Conservation (phyloP, 208 protist genomes). For the Leishmania amazonensis region DNA sequence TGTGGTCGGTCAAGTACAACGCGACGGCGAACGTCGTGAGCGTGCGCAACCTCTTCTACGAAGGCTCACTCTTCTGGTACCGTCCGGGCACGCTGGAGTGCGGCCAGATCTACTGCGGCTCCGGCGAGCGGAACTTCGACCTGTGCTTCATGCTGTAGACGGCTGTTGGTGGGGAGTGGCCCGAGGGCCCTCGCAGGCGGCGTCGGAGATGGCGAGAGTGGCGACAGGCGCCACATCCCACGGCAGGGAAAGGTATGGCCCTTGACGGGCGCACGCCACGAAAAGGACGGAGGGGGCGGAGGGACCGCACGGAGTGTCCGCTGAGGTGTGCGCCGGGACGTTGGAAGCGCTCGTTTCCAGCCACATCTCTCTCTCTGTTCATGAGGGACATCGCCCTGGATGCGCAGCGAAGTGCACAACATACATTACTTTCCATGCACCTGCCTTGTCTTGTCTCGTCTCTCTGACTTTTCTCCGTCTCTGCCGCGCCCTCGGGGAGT, state of each 20-base stretch:
- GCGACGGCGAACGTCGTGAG: conserved; percentile 73
- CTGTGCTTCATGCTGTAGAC: conserved; percentile 79
- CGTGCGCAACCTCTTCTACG: conserved; percentile 85
- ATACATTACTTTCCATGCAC: background rate
- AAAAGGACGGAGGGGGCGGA: background rate
- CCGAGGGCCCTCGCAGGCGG: background rate
- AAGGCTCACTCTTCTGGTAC: conserved; percentile 91
- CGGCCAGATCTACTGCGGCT: conserved; percentile 89
- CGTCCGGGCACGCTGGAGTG: conserved; percentile 66
- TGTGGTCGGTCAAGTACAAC: conserved; percentile 91
- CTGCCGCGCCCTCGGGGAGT: background rate
- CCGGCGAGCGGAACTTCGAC: conserved; percentile 86
- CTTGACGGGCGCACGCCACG: background rate
- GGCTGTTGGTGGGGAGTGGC: background rate
- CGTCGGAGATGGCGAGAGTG: background rate
- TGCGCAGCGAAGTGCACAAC: background rate
- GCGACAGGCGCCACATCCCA: background rate
- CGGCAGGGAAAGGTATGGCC: background rate
- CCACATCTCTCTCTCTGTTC: background rate
- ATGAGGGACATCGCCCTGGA: background rate
- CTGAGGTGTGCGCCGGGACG: background rate
- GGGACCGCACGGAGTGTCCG: background rate
- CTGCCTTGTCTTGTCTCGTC: background rate
- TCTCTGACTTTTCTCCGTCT: background rate
- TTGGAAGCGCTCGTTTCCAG: background rate